These are phyloP conservation scores for Xylogone sp. DNA, from an alignment of 2,329 filamentous ascomycete species.

Conservation along the genomic window DNA sequence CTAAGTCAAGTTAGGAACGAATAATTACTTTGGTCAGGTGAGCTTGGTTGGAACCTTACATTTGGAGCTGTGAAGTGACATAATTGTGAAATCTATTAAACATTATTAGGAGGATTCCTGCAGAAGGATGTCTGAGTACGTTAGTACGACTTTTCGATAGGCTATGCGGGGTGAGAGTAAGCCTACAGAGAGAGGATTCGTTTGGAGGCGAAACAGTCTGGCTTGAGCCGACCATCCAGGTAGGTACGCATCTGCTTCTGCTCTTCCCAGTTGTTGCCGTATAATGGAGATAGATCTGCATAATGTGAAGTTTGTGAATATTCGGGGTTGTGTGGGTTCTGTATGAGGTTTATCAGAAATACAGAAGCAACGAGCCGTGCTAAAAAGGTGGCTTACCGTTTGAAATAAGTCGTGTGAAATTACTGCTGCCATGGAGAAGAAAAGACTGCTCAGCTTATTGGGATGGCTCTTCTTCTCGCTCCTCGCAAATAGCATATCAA, in stretches of 20 bases:
- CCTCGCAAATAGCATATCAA: constrained; percentile 54
- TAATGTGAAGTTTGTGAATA: constrained; percentile 34
- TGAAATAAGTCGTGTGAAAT: constrained; percentile 40
- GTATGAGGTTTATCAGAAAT: constrained; percentile 30
- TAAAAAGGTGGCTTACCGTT: no score
- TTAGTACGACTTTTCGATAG: no score
- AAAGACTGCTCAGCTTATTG: constrained; percentile 40
- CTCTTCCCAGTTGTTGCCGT: constrained; percentile 44
- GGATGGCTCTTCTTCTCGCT: constrained; percentile 28
- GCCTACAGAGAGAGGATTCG: no score
- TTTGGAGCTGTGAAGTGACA: no score
- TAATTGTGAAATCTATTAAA: constrained; percentile 85
- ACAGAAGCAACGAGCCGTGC: constrained; percentile 39
- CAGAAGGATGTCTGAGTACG: no score
- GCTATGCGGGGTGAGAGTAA: no score
- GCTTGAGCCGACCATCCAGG: constrained; percentile 65
- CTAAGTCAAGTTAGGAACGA: constrained; percentile 66
- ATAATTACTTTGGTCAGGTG: no score
- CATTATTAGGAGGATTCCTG: constrained; percentile 71
- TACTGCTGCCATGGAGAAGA: constrained; percentile 47
- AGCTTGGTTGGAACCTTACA: no score
- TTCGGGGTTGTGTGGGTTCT: no score
- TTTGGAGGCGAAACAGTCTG: constrained; percentile 66
- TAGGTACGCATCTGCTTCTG: constrained; percentile 54
- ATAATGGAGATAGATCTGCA: constrained; percentile 41